Base-by-base conservation (phyloP, 495 filamentous ascomycete species). In the Hapsidospora chrysogenum region DNA sequence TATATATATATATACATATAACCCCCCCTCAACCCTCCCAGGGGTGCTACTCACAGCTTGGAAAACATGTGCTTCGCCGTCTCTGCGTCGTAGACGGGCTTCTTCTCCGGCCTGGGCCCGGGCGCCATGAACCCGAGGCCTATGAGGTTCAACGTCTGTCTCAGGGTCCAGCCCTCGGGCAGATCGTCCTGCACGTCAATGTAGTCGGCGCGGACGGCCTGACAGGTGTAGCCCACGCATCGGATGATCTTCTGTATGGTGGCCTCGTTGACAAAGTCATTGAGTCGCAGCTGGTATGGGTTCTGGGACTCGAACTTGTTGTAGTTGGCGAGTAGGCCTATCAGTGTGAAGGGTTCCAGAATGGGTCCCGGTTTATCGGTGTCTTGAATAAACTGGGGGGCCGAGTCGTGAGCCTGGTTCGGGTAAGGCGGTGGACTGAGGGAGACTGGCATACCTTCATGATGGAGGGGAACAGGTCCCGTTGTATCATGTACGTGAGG, bases 231-330 rank as follows among this genome's bases (percentile, higher is more conserved):
- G 8, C 81, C 84, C 10, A 94, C 67, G 36, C 79, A 74, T 41
- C 65, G 62, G 36, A 86, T 69, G 30, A 95, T 80, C 41, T 79
- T 85, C 47, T 79, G 67, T 43, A 96, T 96, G 16, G 76, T 74
- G 0, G 62, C 59, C 49, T 96, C 87, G 44, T 97, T 94, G 42
- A 95, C 86, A 57, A 96, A 96, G 51, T 97, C 89, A 49, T 92
- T 85, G n/a, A 97, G 70, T 29, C 87, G 79, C 40, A 92, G 59
- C 47, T 87, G 80, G 48, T 97, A 97, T 5, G 89, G 89, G 44
- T 97, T 97, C 55, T 93, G 89, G 38, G 92, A 84, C 58, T 97
- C 89, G 46, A 96, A 97, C 56, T 95, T 97, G 68, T 95, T 95
- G 68, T 95, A 96, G 56, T 97, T 97, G 43, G 80, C 84, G 36